phyloP scores from a whole-genome alignment of 805 yeast genomes.

The Hanseniaspora lindneri region DNA sequence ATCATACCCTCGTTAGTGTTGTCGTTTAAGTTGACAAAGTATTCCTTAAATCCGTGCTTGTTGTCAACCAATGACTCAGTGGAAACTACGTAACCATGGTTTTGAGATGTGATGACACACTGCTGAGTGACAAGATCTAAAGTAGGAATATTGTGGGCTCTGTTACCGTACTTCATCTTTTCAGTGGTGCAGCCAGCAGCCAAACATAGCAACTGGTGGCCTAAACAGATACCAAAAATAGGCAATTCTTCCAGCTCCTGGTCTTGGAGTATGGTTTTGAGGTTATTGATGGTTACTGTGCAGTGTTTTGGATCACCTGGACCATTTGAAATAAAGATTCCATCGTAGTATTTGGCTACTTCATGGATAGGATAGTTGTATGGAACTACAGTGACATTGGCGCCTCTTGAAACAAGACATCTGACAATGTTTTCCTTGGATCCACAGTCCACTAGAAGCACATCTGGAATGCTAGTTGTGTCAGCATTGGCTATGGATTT shows the following conservation, averaged over 20 bases:
- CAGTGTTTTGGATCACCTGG: conserved; percentile 98
- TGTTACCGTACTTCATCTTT: conserved; percentile 93
- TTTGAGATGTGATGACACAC: conserved; percentile 96
- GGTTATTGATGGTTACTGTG: conserved; percentile 58
- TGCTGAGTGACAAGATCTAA: conserved; percentile 79
- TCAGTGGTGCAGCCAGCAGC: conserved; percentile 90
- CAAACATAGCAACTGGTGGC: conserved; percentile 90
- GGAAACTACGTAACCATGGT: conserved; percentile 97
- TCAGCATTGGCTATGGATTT: conserved; percentile 40
- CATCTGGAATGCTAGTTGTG: conserved; percentile 45
- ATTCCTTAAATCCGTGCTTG: conserved; percentile 54
- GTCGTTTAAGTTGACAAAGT: conserved; percentile 86
- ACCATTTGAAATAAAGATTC: conserved; percentile 87
- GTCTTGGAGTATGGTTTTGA: conserved; percentile 57
- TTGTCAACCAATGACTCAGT: conserved; percentile 58
- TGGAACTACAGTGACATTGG: conserved; percentile 92
- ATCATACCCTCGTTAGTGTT: conserved; percentile 96
- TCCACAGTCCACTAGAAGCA: conserved; percentile 95
- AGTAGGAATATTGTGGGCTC: conserved; percentile 98
- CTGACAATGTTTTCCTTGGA: conserved; percentile 95
- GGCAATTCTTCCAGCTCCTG: conserved; percentile 52
- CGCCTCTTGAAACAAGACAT: conserved; percentile 88
- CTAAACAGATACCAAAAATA: conserved; percentile 93
- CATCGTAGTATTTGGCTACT: conserved; percentile 85
- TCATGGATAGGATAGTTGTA: conserved; percentile 87